Conservation (phyloP, 257 asterid genomes). For the Nicotiana tomentosiformis region DNA sequence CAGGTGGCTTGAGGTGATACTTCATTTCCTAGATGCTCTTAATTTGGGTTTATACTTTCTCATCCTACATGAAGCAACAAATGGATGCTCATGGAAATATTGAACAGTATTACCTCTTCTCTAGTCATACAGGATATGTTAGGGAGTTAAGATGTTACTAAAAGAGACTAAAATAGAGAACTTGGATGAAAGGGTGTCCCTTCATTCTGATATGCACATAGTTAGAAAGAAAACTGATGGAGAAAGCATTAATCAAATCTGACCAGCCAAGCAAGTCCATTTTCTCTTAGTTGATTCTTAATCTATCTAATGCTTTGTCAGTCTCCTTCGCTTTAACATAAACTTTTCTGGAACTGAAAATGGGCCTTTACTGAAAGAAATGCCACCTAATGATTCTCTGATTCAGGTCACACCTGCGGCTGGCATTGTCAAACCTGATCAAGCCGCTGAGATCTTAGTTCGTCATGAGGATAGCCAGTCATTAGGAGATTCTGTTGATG, state of each 20-base stretch:
- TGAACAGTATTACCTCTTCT: neutral
- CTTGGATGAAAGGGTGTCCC: neutral
- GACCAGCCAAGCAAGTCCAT: neutral
- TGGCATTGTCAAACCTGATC: conserved; percentile 58
- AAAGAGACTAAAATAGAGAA: neutral
- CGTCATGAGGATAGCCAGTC: conserved; percentile 65
- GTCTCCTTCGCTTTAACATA: neutral
- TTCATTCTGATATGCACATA: neutral
- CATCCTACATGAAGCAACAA: neutral
- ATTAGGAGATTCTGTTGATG: conserved; percentile 53
- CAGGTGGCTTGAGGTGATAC: conserved; percentile 85
- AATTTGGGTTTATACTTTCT: neutral
- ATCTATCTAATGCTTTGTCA: neutral
- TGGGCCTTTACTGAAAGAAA: neutral
- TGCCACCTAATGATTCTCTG: conserved; percentile 5
- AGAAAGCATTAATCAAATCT: neutral
- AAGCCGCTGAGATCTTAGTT: conserved; percentile 44
- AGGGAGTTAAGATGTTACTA: neutral
- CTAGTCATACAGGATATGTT: neutral
- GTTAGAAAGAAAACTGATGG: neutral
- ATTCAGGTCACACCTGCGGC: conserved; percentile 68
- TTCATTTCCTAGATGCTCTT: conserved; percentile 5
- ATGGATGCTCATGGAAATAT: no score
- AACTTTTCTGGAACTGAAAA: neutral
- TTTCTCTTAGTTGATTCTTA: neutral